Evolutionary conservation across 352 stramenopile species (phyloP).

Genomic region (Pythium myriotylum): DNA sequence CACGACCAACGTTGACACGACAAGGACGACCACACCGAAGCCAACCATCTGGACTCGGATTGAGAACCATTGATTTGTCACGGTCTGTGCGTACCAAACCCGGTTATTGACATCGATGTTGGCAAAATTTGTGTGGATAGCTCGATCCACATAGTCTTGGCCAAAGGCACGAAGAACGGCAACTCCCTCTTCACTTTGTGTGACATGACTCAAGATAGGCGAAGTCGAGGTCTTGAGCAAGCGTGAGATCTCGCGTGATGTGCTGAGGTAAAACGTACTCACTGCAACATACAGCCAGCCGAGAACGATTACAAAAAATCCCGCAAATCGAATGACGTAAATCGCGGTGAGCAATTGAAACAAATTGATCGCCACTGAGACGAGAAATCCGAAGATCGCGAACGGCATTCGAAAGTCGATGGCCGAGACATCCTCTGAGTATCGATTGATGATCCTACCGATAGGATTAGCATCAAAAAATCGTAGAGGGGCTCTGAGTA

Average conservation of each 20-base stretch:
- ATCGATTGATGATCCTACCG: conserved; percentile 90
- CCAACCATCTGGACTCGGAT: conserved; percentile 54
- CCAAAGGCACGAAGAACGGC: conserved; percentile 41
- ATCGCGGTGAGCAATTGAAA: conserved; percentile 78
- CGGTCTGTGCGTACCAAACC: conserved; percentile 32
- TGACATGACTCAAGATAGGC: conserved; percentile 35
- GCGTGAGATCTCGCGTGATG: conserved; percentile 37
- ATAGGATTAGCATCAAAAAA: conserved; percentile 94
- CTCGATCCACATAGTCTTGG: conserved; percentile 8
- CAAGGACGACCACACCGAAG: conserved; percentile 38
- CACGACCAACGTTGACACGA: conserved; percentile 38
- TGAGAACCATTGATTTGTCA: conserved; percentile 46
- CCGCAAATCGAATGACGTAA: conserved; percentile 74
- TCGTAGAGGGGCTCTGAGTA: conserved; percentile 83
- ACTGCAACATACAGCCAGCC: conserved; percentile 64
- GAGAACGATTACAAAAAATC: conserved; percentile 80
- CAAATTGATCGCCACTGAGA: conserved; percentile 60
- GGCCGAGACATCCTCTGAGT: conserved; percentile 89
- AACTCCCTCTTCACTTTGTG: conserved; percentile 42
- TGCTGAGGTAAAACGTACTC: conserved; percentile 26
- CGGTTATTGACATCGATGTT: conserved; percentile 24
- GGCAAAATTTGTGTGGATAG: conserved; percentile 26
- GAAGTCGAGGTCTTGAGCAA: conserved; percentile 35
- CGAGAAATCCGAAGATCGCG: conserved; percentile 49
- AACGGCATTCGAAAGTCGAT: conserved; percentile 83